phyloP scores from a whole-genome alignment of 1,139 yeast species.

The Candida neerlandica region DNA sequence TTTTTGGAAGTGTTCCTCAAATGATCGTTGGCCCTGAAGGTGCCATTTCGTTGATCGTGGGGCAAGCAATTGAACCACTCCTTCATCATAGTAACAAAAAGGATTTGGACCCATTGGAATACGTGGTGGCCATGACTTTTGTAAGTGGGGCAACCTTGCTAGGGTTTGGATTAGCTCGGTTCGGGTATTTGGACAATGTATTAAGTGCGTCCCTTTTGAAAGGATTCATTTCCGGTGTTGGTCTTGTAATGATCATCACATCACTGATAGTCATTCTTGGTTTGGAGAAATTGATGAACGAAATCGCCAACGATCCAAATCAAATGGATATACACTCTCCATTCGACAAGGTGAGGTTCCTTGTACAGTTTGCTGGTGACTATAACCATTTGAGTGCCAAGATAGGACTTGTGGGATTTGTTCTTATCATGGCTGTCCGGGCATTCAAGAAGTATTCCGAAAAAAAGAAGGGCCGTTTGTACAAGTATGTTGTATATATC shows the following conservation, averaged over 20 bases:
- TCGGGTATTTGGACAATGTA: conserved; percentile 89
- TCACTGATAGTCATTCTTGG: conserved; percentile 77
- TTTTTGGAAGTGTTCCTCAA: conserved; percentile 92
- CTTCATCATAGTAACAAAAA: conserved; percentile 51
- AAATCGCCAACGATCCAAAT: conserved; percentile 35
- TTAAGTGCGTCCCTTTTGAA: conserved; percentile 78
- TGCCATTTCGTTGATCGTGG: conserved; percentile 87
- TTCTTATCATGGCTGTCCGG: conserved; percentile 43
- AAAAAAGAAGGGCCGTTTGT: conserved; percentile 16
- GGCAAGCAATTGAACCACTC: conserved; percentile 81
- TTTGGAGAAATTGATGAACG: conserved; percentile 42
- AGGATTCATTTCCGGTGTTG: conserved; percentile 94
- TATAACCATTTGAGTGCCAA: conserved; percentile 54
- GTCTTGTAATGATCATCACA: conserved; percentile 83
- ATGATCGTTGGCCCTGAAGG: conserved; percentile 98
- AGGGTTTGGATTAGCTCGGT: conserved; percentile 76
- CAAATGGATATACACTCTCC: conserved; percentile 74
- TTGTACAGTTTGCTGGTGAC: conserved; percentile 42
- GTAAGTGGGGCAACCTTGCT: conserved; percentile 76
- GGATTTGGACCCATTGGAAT: conserved; percentile 58
- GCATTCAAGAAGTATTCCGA: conserved; percentile 40
- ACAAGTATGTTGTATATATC: conserved; percentile 48
- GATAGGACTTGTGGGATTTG: conserved; percentile 53
- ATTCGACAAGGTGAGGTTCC: conserved; percentile 64
- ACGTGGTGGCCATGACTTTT: conserved; percentile 74